Evolutionary conservation across 2,329 filamentous ascomycete genomes (phyloP).

Genomic region (Dothistroma septosporum): DNA sequence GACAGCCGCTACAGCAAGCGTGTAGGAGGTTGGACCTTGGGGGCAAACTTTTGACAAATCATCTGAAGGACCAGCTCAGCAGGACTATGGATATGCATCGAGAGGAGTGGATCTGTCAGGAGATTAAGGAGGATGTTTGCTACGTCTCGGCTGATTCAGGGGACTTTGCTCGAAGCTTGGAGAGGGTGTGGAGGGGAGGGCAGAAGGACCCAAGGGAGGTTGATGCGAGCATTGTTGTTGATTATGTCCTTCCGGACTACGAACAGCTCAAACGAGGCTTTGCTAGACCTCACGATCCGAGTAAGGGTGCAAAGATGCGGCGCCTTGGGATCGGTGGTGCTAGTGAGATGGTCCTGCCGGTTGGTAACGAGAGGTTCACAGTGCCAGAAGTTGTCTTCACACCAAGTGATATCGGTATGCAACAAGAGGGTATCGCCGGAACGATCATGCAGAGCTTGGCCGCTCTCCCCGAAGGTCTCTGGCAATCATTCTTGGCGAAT

Average conservation of each 20-base stretch:
- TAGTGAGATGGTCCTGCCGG: slow-evolving; percentile 73
- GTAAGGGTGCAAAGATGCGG: slow-evolving; percentile 52
- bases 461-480: slow-evolving; percentile 72
- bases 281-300: slow-evolving; percentile 71
- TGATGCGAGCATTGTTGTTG: slow-evolving; percentile 64
- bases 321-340: slow-evolving; percentile 46
- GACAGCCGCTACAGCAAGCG: slow-evolving; percentile 73
- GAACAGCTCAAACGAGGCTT: slow-evolving; percentile 62
- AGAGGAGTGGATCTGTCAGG: slow-evolving; percentile 87
- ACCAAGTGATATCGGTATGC: slow-evolving; percentile 78
- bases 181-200: slow-evolving; percentile 77
- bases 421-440: slow-evolving; percentile 75
- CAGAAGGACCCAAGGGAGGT: slow-evolving; percentile 51
- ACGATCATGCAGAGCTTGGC: slow-evolving; percentile 76
- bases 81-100: slow-evolving; percentile 95
- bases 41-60: slow-evolving; percentile 89
- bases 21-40: slow-evolving; percentile 84
- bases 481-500: slow-evolving; percentile 80
- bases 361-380: slow-evolving; percentile 87
- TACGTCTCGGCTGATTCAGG: slow-evolving; percentile 53
- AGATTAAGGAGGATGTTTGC: slow-evolving; percentile 88
- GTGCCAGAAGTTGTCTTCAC: slow-evolving; percentile 88
- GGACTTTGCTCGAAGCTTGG: slow-evolving; percentile 67
- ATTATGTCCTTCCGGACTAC: slow-evolving; percentile 88
- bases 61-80: slow-evolving; percentile 83